Evolutionary conservation across 177 flowering plant species (phyloP).

Genomic region (Tripterygium wilfordii): DNA sequence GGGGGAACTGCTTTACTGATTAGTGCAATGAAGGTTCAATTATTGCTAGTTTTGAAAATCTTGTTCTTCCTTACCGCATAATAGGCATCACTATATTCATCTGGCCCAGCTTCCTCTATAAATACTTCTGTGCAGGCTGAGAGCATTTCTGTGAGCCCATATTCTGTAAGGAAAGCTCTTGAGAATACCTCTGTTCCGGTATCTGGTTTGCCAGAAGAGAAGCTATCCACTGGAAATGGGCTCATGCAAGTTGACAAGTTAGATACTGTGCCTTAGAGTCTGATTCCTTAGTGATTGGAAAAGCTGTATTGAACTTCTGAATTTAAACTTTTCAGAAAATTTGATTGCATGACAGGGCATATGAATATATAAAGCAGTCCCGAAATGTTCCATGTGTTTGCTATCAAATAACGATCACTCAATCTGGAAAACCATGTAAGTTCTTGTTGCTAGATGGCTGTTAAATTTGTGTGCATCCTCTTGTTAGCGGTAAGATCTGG

Average conservation of each 20-base stretch:
- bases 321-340: slow-evolving; percentile 3
- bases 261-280: slow-evolving; percentile 16
- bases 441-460: background rate
- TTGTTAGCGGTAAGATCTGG: too few species aligned
- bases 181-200: slow-evolving; percentile 75
- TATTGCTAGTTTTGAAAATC: background rate
- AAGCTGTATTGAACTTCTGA: background rate
- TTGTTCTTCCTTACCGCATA: background rate
- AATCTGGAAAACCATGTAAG: slow-evolving; percentile 73
- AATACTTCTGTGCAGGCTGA: slow-evolving; percentile 53
- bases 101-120: too few species aligned
- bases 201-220: slow-evolving; percentile 71
- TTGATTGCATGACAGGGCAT: slow-evolving; percentile 51
- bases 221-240: slow-evolving; percentile 84
- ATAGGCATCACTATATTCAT: background rate
- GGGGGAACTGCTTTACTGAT: slow-evolving; percentile 91
- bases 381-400: slow-evolving; percentile 52
- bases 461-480: background rate
- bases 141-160: slow-evolving; percentile 85
- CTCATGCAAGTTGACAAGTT: slow-evolving; percentile 98
- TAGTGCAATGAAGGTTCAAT: slow-evolving; percentile 90
- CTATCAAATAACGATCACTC: slow-evolving; percentile 65
- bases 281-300: background rate
- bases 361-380: slow-evolving; percentile 59
- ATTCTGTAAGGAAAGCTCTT: slow-evolving; percentile 70